Evolutionary conservation across 306 rosid genomes (phyloP).

Genomic region (Lablab purpureus): DNA sequence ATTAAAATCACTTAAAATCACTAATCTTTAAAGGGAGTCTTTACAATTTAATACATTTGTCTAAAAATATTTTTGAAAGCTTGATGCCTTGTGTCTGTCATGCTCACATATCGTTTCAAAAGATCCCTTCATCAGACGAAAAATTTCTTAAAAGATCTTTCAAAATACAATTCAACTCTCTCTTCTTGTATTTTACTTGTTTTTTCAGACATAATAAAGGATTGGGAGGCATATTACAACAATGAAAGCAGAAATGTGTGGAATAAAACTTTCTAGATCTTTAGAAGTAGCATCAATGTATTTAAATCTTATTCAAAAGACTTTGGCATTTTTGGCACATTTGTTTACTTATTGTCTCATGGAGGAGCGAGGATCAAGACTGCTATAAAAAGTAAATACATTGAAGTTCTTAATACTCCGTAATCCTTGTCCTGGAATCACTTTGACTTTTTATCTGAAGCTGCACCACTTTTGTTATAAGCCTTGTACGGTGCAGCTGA

Average conservation of each 20-base stretch:
- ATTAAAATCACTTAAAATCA: no score
- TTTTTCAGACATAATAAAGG: no score
- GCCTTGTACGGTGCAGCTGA: slow-evolving; percentile 70
- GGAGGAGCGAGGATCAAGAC: neutral
- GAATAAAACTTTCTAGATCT: slow-evolving; percentile 4
- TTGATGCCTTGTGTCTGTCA: no score
- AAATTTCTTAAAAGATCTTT: no score
- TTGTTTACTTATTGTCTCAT: neutral
- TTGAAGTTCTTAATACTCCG: neutral
- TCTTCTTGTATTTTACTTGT: no score
- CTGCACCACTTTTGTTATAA: slow-evolving; percentile 42
- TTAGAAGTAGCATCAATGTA: neutral
- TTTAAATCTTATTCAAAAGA: slow-evolving; percentile 35
- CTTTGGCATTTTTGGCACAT: neutral
- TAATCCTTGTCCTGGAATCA: slow-evolving; percentile 23
- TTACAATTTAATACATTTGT: no score
- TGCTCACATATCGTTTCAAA: no score
- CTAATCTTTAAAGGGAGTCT: no score
- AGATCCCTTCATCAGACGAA: no score
- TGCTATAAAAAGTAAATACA: neutral
- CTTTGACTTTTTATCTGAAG: slow-evolving; percentile 52
- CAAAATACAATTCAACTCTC: no score
- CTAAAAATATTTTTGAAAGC: no score
- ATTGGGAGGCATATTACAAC: no score
- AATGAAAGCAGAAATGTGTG: neutral